These are phyloP conservation scores for Boletales sp. DNA, from an alignment of 768 basidiomycete species.

Conservation along the genomic window DNA sequence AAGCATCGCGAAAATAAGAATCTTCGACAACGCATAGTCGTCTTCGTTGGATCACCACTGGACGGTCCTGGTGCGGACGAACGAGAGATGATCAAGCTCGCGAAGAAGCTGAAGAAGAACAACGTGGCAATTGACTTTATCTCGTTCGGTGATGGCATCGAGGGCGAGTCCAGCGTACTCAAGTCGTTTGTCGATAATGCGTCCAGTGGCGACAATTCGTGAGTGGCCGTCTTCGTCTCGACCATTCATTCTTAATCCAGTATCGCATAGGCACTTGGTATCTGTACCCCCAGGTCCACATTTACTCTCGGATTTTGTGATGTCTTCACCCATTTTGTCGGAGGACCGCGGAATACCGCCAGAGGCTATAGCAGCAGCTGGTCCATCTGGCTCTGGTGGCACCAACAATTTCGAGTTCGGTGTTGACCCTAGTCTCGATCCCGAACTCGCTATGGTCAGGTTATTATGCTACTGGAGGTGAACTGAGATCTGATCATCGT, in stretches of 20 bases:
- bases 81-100: conserved; percentile 79
- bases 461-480: not conserved
- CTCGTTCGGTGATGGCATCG: conserved; percentile 86
- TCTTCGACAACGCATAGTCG: conserved; percentile 91
- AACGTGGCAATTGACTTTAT: conserved; percentile 95
- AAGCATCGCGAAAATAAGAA: conserved; percentile 99
- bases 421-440: conserved; percentile 93
- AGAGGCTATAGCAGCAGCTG: conserved; percentile 51
- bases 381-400: conserved; percentile 44
- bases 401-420: conserved; percentile 77
- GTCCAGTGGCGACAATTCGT: conserved; percentile 85
- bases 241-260: not conserved
- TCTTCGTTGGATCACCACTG: conserved; percentile 91
- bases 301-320: conserved; percentile 79
- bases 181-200: conserved; percentile 81
- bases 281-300: conserved; percentile 72
- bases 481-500: not conserved
- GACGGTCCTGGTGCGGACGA: conserved; percentile 67
- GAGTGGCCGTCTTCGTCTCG: conserved; percentile 27
- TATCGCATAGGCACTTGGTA: conserved; percentile 65
- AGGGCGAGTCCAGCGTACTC: conserved; percentile 64
- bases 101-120: conserved; percentile 99
- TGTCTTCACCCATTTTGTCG: conserved; percentile 78
- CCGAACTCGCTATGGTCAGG: conserved; percentile 92
- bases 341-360: conserved; percentile 75